Conservation (phyloP, 2,329 filamentous ascomycete genomes). For the Fusarium sp. region DNA sequence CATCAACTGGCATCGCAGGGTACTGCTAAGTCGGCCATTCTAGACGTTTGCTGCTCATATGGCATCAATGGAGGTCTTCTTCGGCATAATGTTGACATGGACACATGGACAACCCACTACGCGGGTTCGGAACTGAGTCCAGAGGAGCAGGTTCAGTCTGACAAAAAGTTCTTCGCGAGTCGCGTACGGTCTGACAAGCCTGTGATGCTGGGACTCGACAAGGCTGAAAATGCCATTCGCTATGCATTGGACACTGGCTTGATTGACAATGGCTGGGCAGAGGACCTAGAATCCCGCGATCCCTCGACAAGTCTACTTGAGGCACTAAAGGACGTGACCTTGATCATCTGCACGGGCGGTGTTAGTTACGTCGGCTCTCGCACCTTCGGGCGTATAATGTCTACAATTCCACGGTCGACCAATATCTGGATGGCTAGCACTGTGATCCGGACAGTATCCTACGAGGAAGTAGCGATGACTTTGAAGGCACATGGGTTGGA, state of each 20-base stretch:
- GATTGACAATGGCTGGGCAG: background rate
- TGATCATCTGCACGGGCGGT: background rate
- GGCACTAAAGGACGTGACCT: accelerated
- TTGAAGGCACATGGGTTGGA: background rate
- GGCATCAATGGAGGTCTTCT: background rate
- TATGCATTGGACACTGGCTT: background rate
- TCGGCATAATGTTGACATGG: background rate
- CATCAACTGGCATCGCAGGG: accelerated
- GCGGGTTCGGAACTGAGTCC: accelerated
- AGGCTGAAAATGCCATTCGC: background rate
- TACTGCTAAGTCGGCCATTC: accelerated
- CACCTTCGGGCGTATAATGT: background rate
- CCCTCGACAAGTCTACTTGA: accelerated
- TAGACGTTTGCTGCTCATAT: background rate
- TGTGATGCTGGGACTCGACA: background rate
- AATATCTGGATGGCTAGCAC: background rate
- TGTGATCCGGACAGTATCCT: background rate
- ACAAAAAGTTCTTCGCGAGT: background rate
- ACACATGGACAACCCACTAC: background rate
- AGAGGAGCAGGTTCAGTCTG: background rate
- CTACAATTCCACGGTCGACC: background rate
- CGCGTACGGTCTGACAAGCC: background rate
- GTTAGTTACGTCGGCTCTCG: background rate
- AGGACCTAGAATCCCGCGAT: background rate
- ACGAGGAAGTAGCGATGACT: background rate